These are phyloP conservation scores for Strobilomyces echinocephalus DNA, from an alignment of 768 basidiomycete species.

Conservation along the genomic window DNA sequence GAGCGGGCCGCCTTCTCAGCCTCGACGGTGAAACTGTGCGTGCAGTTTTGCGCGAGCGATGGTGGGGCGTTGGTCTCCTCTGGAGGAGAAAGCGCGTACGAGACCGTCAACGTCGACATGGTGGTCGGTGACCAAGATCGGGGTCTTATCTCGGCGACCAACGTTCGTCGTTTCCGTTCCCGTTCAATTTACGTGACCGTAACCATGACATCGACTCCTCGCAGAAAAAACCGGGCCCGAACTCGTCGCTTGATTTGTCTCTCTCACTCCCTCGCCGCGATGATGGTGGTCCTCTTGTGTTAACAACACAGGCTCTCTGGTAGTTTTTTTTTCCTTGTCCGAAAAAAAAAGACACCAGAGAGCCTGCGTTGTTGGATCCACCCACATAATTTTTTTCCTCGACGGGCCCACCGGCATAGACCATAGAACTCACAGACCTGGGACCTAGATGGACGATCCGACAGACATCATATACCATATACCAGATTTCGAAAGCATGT, in stretches of 20 bases:
- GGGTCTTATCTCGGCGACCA: slow-evolving; percentile 21
- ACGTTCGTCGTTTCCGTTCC: slow-evolving; percentile 1
- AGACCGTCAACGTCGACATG: slow-evolving; percentile 20
- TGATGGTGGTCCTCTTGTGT: slow-evolving; percentile 50
- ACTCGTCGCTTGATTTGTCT: background rate
- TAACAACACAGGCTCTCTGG: slow-evolving; percentile 45
- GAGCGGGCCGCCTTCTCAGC: slow-evolving; percentile 13
- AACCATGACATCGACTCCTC: slow-evolving; percentile 5
- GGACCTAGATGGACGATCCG: slow-evolving; percentile 5
- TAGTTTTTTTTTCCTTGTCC: too few species aligned
- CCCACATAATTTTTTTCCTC: background rate
- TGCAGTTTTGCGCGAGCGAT: slow-evolving; percentile 19
- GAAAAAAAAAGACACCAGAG: too few species aligned
- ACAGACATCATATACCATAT: slow-evolving; percentile 5
- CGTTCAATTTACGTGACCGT: background rate
- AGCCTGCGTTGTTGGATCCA: slow-evolving; percentile 16
- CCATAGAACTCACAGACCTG: slow-evolving; percentile 5
- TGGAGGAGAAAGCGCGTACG: slow-evolving; percentile 24
- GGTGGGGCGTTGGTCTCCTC: slow-evolving; percentile 11
- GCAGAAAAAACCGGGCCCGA: background rate
- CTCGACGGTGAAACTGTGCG: slow-evolving; percentile 24
- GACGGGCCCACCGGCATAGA: slow-evolving; percentile 7
- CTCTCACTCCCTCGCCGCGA: slow-evolving; percentile 10
- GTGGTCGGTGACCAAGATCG: slow-evolving; percentile 5
- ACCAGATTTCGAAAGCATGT: slow-evolving; percentile 8